Evolutionary conservation across 306 rosid species (phyloP), one percentile per base, ranked within the genome.

Genomic region (Acacia confusa): DNA sequence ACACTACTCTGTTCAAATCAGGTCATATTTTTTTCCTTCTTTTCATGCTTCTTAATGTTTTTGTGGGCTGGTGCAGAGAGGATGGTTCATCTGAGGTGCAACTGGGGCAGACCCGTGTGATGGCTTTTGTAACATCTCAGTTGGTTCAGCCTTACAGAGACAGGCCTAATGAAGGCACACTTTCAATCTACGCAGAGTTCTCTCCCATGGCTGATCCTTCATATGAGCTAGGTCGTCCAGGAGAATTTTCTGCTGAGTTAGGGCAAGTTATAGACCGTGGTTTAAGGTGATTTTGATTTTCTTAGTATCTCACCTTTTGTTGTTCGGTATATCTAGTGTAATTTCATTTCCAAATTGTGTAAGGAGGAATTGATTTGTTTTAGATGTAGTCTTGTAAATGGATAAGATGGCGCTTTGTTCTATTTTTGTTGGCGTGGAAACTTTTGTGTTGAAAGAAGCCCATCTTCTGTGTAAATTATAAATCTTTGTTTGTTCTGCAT

Each of bases 171-270:
- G 99, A 93, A 76, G 99, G 99, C 53, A 50, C 90, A 1, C 93
- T 95, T 72, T 85, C 99, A 32, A 79, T 95, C 14, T 93, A 78
- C 91, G 90, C 97, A 11, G 97, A 92, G 83, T 91, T 95, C 76
- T 93, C 99, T 52, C 97, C 97, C 22, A 95, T 91, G 97, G 97
- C 97, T 13, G 99, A 95, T 61, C 97, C 99, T 66, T 91, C 95
- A 61, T 93, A 90, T 71, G 99, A 95, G 82, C 87, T 92, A 0
- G 97, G 97, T 36, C 91, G 97, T 41, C 94, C 97, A 1, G 79
- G 88, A 20, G 92, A 95, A 3, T 57, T 9, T 57, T 28, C 14
- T 2, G 28, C 8, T 57, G 64, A 57, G 27, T 57, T 57, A 57
- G 30, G 64, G 30, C 1, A 1, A 22, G 60, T 91, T 11, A 75